These are phyloP conservation scores for Phytophthora capsici DNA, from an alignment of 352 stramenopile genomes.

Conservation along the genomic window DNA sequence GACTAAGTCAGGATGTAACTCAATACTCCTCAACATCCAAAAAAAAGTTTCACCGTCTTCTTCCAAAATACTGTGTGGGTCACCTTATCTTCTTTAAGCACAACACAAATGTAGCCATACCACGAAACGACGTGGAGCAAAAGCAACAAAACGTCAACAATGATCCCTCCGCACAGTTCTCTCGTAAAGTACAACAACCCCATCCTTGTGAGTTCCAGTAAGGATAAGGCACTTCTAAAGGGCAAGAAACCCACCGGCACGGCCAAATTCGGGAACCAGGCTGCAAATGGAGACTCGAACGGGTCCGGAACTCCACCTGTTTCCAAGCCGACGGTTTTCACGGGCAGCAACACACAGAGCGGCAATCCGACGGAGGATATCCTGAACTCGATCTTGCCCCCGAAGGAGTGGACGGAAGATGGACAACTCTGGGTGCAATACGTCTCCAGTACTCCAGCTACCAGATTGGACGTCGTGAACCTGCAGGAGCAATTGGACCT, in stretches of 20 bases:
- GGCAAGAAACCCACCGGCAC: conserved; percentile 40
- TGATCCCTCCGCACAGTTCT: conserved; percentile 88
- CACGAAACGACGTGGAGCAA: conserved; percentile 21
- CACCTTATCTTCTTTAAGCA: too few relatives aligned
- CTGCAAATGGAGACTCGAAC: conserved; percentile 21
- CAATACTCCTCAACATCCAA: too few relatives aligned
- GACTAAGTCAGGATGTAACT: too few relatives aligned
- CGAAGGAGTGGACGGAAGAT: conserved; percentile 90
- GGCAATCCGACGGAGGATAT: conserved; percentile 90
- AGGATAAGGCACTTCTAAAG: conserved; percentile 73
- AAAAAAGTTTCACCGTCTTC: too few relatives aligned
- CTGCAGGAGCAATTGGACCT: conserved; percentile 92
- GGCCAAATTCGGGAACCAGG: conserved; percentile 34
- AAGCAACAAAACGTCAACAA: conserved; percentile 30
- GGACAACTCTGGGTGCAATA: conserved; percentile 94
- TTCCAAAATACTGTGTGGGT: too few relatives aligned
- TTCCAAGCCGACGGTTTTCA: conserved; percentile 67
- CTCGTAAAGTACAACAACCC: conserved; percentile 94
- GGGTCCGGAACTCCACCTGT: conserved; percentile 21
- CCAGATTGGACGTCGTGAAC: conserved; percentile 92
- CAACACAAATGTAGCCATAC: conserved; percentile 25
- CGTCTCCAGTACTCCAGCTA: conserved; percentile 91
- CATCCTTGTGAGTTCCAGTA: conserved; percentile 90
- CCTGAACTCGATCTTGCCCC: conserved; percentile 91
- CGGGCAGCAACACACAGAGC: conserved; percentile 60